Conservation (phyloP, 2,329 filamentous ascomycete species). For the Sporothrix curviconia region DNA sequence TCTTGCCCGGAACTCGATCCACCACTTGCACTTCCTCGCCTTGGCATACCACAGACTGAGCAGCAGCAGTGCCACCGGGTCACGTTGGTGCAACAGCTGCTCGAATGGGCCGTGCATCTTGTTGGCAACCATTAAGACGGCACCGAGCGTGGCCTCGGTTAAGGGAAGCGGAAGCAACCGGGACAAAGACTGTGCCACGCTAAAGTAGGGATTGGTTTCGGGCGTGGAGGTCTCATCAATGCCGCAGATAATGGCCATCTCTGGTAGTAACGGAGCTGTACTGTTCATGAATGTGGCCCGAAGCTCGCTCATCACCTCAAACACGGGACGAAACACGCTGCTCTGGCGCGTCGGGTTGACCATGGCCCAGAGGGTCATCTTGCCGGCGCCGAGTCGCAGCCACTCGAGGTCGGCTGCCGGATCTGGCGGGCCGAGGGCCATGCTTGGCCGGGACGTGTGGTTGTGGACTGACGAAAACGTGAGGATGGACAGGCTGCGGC, state of each 20-base stretch:
- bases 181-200: constrained; percentile 9
- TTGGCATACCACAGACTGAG: constrained; percentile 14
- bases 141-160: background rate
- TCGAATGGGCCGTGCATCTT: constrained; percentile 5
- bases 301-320: constrained; percentile 29
- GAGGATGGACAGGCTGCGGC: constrained; percentile 35
- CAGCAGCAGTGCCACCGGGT: constrained; percentile 14
- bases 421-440: constrained; percentile 28
- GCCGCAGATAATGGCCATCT: constrained; percentile 22
- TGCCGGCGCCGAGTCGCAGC: constrained; percentile 29
- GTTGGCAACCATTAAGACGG: background rate
- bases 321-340: constrained; percentile 31
- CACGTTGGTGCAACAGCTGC: constrained; percentile 1
- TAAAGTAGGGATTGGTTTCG: constrained; percentile 12
- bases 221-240: constrained; percentile 16
- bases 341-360: constrained; percentile 30
- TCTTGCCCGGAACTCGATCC: constrained; percentile 15
- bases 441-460: constrained; percentile 24
- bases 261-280: too few species aligned
- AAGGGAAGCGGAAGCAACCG: background rate
- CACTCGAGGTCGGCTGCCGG: constrained; percentile 28
- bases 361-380: constrained; percentile 32
- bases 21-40: constrained; percentile 13
- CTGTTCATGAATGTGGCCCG: too few species aligned
- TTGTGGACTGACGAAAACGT: constrained; percentile 35